A percentile compares a stretch with the other conserved stretches of the same genome.
phyloP scores from a whole-genome alignment of 2,329 filamentous ascomycete genomes.

The Colletotrichum neosansevieriae region DNA sequence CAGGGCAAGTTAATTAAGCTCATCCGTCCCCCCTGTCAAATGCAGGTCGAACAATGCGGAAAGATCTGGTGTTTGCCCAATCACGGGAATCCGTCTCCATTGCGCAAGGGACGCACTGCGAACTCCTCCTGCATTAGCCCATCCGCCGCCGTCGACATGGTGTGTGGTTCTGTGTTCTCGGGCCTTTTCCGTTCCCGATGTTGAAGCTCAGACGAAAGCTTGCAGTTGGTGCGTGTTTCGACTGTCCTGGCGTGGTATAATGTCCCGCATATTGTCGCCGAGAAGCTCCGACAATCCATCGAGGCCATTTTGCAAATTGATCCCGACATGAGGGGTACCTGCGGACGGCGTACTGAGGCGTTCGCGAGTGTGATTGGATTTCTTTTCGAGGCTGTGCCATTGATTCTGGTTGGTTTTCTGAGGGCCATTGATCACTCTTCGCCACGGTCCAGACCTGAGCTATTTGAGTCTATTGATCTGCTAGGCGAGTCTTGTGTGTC shows the following conservation, averaged over 20 bases:
- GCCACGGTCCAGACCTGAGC: not conserved
- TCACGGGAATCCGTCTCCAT: not conserved
- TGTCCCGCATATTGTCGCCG: not conserved
- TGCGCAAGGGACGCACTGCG: not conserved
- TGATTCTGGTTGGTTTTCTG: too few relatives aligned
- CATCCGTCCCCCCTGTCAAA: conserved; percentile 20
- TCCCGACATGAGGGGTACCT: not conserved
- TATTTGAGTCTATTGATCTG: not conserved
- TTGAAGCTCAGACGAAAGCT: not conserved
- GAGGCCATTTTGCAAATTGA: not conserved
- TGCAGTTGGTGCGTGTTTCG: not conserved
- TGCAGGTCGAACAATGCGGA: conserved; percentile 9
- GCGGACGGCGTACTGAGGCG: too few relatives aligned
- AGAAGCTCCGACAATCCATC: not conserved
- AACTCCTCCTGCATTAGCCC: conserved; percentile 38
- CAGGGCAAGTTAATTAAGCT: conserved; percentile 32
- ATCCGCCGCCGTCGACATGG: not conserved
- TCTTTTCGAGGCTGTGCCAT: too few relatives aligned
- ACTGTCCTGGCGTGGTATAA: not conserved
- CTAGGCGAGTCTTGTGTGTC: not conserved
- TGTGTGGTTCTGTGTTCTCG: conserved; percentile 15
- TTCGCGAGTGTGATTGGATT: too few relatives aligned
- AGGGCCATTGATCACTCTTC: not conserved
- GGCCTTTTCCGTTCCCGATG: not conserved
- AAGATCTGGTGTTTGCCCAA: conserved; percentile 6